These are phyloP conservation scores for Dinochytrium kinnereticum DNA, from an alignment of 371 early-diverging fungal species.

Conservation along the genomic window DNA sequence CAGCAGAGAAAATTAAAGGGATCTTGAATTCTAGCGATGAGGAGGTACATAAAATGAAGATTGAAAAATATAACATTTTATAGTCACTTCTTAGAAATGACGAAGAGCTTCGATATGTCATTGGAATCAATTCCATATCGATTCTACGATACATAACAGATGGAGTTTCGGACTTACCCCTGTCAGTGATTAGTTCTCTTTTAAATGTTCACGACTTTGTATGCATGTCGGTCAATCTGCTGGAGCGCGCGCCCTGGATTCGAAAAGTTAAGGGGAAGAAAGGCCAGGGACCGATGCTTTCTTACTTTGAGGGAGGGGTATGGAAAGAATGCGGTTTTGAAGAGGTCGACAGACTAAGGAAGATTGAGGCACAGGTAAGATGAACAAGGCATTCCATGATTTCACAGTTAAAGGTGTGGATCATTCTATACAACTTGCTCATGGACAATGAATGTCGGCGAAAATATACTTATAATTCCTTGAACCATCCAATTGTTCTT, in stretches of 20 bases:
- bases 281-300: constrained; percentile 12
- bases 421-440: constrained; percentile 53
- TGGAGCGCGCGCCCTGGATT: constrained; percentile 53
- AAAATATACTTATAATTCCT: constrained; percentile 42
- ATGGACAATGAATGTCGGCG: constrained; percentile 51
- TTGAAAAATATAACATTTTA: neutral
- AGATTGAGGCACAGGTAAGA: constrained; percentile 56
- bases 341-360: constrained; percentile 39
- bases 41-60: neutral
- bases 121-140: constrained; percentile 40
- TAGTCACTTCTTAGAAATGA: constrained; percentile 24
- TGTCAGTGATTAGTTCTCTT: constrained; percentile 40
- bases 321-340: constrained; percentile 48
- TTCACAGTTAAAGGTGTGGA: constrained; percentile 48
- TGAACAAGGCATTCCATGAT: neutral
- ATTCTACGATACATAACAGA: constrained; percentile 48
- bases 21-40: neutral
- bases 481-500: constrained; percentile 42
- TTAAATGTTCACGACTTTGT: constrained; percentile 45
- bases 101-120: constrained; percentile 37
- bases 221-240: constrained; percentile 30
- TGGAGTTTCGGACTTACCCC: constrained; percentile 38
- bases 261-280: constrained; percentile 3
- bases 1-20: neutral
- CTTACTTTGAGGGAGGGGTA: constrained; percentile 40